A percentile compares a stretch with the other conserved stretches of the same genome.
These are phyloP conservation scores for Saccharomycopsis vini DNA, from an alignment of 805 yeast genomes.

Conservation along the genomic window DNA sequence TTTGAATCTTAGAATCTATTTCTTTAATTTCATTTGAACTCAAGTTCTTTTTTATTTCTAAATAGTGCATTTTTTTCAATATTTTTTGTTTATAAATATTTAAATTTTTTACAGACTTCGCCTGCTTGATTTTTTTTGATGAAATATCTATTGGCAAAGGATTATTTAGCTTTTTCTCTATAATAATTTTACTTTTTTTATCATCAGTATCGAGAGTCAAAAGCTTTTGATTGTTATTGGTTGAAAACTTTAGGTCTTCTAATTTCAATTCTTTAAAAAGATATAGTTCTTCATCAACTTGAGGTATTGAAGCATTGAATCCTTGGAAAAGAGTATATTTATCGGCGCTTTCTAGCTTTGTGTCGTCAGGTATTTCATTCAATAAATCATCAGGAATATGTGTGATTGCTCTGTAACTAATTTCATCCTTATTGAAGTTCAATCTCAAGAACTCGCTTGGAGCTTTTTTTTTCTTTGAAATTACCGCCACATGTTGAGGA, in stretches of 20 bases:
- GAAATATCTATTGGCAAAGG: slow-evolving; percentile 33
- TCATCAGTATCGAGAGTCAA: slow-evolving; percentile 19
- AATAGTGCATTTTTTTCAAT: slow-evolving; percentile 39
- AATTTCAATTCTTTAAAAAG: slow-evolving; percentile 18
- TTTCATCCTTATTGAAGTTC: slow-evolving; percentile 27
- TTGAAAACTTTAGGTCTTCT: slow-evolving; percentile 7
- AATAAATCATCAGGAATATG: slow-evolving; percentile 56
- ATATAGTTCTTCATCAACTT: slow-evolving; percentile 33
- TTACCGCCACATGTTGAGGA: slow-evolving; percentile 11
- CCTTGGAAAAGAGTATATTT: slow-evolving; percentile 59
- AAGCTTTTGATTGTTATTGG: slow-evolving; percentile 5
- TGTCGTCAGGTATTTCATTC: slow-evolving; percentile 38
- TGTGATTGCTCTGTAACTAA: slow-evolving; percentile 40
- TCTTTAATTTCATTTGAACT: slow-evolving; percentile 59
- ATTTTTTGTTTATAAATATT: slow-evolving; percentile 31
- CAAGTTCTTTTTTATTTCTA: slow-evolving; percentile 55
- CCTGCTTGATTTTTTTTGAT: slow-evolving; percentile 32
- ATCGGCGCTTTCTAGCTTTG: slow-evolving; percentile 16
- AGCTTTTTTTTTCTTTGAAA: slow-evolving; percentile 23
- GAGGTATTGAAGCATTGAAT: slow-evolving; percentile 49
- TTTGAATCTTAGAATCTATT: slow-evolving; percentile 47
- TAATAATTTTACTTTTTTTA: slow-evolving; percentile 14
- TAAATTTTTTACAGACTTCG: slow-evolving; percentile 35
- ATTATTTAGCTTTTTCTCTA: slow-evolving; percentile 21
- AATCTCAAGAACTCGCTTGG: slow-evolving; percentile 27